A percentile compares a stretch with the other conserved stretches of the same genome.
Evolutionary conservation across 345 rosid species (phyloP).

Genomic region (Pugionium cornutum): DNA sequence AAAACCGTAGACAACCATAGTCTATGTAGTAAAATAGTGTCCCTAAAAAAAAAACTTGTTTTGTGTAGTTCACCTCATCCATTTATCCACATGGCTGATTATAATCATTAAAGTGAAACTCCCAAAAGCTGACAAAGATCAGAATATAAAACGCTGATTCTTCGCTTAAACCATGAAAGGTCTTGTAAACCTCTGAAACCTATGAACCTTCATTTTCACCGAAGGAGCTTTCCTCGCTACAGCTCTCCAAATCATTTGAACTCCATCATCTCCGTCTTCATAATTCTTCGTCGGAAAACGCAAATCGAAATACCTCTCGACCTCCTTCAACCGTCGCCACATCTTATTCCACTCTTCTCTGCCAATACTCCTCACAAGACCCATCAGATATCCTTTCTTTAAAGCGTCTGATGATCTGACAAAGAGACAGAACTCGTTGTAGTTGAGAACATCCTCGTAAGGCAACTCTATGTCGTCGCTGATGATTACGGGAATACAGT

Average conservation of each 20-base stretch:
- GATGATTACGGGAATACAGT: constrained; percentile 86
- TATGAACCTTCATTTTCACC: constrained; percentile 63
- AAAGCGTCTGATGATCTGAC: constrained; percentile 79
- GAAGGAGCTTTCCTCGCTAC: constrained; percentile 72
- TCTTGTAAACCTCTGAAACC: constrained; percentile 51
- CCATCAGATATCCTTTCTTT: constrained; percentile 62
- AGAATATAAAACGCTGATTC: too few species aligned
- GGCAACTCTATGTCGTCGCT: constrained; percentile 97
- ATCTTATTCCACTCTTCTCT: constrained; percentile 77
- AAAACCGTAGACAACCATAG: too few species aligned
- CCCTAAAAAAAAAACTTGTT: too few species aligned
- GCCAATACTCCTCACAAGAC: constrained; percentile 59
- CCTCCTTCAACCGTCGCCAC: constrained; percentile 66
- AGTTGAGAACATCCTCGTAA: constrained; percentile 83
- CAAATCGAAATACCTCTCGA: constrained; percentile 58
- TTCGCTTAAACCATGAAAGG: constrained; percentile 10
- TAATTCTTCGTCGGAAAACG: constrained; percentile 58
- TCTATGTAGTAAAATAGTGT: too few species aligned
- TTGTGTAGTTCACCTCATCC: too few species aligned
- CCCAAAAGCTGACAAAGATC: too few species aligned
- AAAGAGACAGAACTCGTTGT: constrained; percentile 83
- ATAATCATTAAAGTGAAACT: too few species aligned
- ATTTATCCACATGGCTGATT: too few species aligned
- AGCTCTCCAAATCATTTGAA: constrained; percentile 94
- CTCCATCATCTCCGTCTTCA: constrained; percentile 54